phyloP scores from a whole-genome alignment of 257 asterid genomes.

The Jasminum sambac region DNA sequence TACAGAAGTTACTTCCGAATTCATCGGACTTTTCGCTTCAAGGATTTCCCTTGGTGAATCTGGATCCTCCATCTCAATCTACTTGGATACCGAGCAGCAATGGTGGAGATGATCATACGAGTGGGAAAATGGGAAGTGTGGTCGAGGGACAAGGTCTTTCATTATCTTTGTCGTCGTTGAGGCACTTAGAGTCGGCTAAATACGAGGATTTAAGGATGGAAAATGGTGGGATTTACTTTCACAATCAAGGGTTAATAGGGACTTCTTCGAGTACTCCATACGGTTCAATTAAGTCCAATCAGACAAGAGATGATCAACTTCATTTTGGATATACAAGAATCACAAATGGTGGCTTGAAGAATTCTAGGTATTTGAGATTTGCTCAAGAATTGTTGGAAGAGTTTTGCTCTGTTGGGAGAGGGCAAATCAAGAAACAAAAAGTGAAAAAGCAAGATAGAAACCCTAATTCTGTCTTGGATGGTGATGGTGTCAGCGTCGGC shows the following conservation, averaged over 20 bases:
- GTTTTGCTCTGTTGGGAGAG: constrained; percentile 73
- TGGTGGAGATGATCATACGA: constrained; percentile 24
- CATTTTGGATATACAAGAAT: constrained; percentile 47
- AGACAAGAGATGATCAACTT: constrained; percentile 31
- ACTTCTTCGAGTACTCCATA: constrained; percentile 15
- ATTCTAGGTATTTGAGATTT: constrained; percentile 52
- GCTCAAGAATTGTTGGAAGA: constrained; percentile 65
- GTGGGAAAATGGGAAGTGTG: constrained; percentile 28
- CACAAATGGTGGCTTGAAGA: constrained; percentile 31
- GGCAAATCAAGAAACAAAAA: constrained; percentile 37
- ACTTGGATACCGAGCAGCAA: constrained; percentile 37
- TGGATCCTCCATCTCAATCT: constrained; percentile 36
- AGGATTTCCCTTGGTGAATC: constrained; percentile 41
- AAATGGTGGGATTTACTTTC: constrained; percentile 36
- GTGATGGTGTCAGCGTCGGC: too few relatives aligned
- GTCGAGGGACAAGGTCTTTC: constrained; percentile 70
- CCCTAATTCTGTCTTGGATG: constrained; percentile 54
- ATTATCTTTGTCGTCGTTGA: constrained; percentile 56
- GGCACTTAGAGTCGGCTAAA: constrained; percentile 44
- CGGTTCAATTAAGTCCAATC: constrained; percentile 19
- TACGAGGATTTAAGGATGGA: constrained; percentile 42
- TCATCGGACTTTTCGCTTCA: constrained; percentile 32
- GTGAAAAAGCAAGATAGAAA: constrained; percentile 40
- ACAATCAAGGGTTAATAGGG: constrained; percentile 33
- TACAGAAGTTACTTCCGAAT: constrained; percentile 26